Evolutionary conservation across 78 protist species (phyloP).

Genomic region (Chrysochromulina parva): DNA sequence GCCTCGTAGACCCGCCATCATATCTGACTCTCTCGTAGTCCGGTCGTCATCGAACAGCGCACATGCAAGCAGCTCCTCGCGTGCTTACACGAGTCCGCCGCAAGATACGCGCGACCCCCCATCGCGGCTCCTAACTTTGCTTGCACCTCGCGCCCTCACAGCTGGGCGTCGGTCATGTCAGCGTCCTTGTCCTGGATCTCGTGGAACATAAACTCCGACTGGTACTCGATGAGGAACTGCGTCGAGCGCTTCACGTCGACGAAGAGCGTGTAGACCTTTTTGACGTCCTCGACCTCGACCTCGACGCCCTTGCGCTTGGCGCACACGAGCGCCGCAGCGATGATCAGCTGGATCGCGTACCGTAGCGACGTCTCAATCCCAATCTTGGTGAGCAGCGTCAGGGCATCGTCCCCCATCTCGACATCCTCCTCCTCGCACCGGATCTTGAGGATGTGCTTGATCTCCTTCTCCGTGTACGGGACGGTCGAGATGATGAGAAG

Average conservation of each 20-base stretch:
- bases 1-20: no score
- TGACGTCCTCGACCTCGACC: constrained; percentile 9
- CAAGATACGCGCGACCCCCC: no score
- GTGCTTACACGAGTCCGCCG: no score
- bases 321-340: constrained; percentile 81
- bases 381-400: constrained; percentile 78
- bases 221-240: constrained; percentile 81
- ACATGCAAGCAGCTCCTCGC: no score
- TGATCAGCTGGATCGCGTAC: constrained; percentile 93
- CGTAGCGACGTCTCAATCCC: constrained; percentile 88
- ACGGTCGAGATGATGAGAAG: constrained; percentile 78
- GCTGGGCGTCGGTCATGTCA: constrained; percentile 31
- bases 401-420: constrained; percentile 86
- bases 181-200: constrained; percentile 39
- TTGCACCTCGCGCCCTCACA: not conserved
- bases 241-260: constrained; percentile 86
- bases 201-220: constrained; percentile 72
- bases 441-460: constrained; percentile 37
- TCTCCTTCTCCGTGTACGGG: constrained; percentile 67
- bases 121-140: no score
- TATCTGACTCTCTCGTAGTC: no score
- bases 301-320: constrained; percentile 68
- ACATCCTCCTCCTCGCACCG: constrained; percentile 94
- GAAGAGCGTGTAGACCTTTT: constrained; percentile 76
- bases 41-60: no score